Evolutionary conservation across 257 asterid genomes (phyloP).

Genomic region (Solanum dulcamara): DNA sequence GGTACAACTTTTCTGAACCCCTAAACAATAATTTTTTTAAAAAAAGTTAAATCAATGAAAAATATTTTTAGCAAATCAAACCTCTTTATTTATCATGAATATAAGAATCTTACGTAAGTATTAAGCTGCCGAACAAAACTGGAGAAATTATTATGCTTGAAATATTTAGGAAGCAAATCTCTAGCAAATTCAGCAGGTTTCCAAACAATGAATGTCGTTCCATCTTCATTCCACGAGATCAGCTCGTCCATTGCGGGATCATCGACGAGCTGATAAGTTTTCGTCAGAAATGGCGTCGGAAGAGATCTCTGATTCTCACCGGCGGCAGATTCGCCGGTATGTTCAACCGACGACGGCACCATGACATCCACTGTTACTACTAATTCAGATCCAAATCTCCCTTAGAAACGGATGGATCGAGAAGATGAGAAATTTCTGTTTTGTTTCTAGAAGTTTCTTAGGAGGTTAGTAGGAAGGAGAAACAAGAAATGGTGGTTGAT

Average conservation of each 20-base stretch:
- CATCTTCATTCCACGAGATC: conserved; percentile 89
- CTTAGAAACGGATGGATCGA: neutral
- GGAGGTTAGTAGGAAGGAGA: neutral
- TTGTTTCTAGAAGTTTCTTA: conserved; percentile 22
- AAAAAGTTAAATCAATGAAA: neutral
- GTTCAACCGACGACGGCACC: conserved; percentile 22
- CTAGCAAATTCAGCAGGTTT: conserved; percentile 79
- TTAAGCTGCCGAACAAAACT: conserved; percentile 89
- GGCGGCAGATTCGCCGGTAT: conserved; percentile 29
- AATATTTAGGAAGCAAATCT: conserved; percentile 75
- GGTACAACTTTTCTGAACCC: conserved; percentile 87
- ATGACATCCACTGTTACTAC: neutral
- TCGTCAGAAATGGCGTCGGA: conserved; percentile 81
- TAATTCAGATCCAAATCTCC: conserved; percentile 3
- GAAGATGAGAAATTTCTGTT: neutral
- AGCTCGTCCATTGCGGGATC: conserved; percentile 56
- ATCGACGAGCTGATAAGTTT: conserved; percentile 70
- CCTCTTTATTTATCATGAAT: no score
- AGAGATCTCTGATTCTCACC: conserved; percentile 44
- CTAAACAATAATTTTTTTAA: conserved; percentile 18
- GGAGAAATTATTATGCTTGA: conserved; percentile 87
- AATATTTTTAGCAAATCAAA: no score
- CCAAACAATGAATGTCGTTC: conserved; percentile 78
- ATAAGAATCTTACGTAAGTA: conserved; percentile 51
- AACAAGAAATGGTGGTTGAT: neutral